Evolutionary conservation across 805 yeast species (phyloP).

Genomic region (Sugiyamaella americana): DNA sequence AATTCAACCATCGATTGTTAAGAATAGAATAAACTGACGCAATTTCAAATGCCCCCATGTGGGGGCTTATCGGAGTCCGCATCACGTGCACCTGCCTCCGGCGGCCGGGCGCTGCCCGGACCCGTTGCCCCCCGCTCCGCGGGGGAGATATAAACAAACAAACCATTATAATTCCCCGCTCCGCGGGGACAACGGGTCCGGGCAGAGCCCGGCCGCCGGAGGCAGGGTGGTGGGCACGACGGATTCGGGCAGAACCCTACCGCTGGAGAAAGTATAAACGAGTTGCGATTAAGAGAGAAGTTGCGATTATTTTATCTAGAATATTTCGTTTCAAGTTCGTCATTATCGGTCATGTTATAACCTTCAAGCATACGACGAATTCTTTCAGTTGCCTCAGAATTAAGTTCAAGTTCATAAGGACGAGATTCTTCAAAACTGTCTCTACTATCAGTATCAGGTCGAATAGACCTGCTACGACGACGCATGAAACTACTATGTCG

Average conservation of each 20-base stretch:
- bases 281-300: not conserved
- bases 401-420: not conserved
- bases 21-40: too few relatives aligned
- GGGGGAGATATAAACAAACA: too few relatives aligned
- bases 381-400: slow-evolving; percentile 4
- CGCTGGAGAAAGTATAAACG: not conserved
- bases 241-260: not conserved
- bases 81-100: too few relatives aligned
- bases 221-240: too few relatives aligned
- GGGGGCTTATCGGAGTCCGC: too few relatives aligned
- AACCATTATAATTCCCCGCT: too few relatives aligned
- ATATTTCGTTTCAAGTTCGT: slow-evolving; percentile 2
- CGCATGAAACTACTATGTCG: slow-evolving; percentile 9
- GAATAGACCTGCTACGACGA: slow-evolving; percentile 1
- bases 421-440: slow-evolving; percentile 2
- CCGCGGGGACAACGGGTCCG: too few relatives aligned
- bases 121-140: too few relatives aligned
- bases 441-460: slow-evolving; percentile 2
- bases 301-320: not conserved
- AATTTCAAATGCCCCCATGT: too few relatives aligned
- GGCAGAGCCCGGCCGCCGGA: too few relatives aligned
- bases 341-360: slow-evolving; percentile 4
- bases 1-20: too few relatives aligned
- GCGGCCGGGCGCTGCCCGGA: too few relatives aligned
- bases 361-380: slow-evolving; percentile 8